phyloP scores from a whole-genome alignment of 2,329 filamentous ascomycete species.

The Curvularia sp. region DNA sequence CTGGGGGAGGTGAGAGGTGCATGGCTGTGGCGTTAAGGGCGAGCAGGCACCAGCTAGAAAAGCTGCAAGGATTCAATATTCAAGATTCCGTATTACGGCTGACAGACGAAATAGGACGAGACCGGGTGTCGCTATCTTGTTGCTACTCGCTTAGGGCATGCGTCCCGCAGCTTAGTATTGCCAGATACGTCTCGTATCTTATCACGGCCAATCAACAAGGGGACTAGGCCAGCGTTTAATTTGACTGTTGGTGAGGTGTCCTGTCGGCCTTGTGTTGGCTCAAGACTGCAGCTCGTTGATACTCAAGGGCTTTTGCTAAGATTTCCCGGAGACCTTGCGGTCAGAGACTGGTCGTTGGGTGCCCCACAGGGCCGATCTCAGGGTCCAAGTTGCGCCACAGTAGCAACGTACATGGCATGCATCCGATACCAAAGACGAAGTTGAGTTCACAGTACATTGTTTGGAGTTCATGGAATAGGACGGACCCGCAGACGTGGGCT shows the following conservation, averaged over 20 bases:
- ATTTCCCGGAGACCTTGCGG: not conserved
- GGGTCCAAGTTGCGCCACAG: not conserved
- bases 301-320: not conserved
- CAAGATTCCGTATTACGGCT: slow-evolving; percentile 11
- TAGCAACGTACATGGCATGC: not conserved
- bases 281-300: too few relatives aligned
- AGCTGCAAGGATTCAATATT: slow-evolving; percentile 16
- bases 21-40: slow-evolving; percentile 1
- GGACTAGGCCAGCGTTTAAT: slow-evolving; percentile 5
- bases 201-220: slow-evolving; percentile 13
- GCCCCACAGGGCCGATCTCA: not conserved
- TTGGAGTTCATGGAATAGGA: not conserved
- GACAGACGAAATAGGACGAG: slow-evolving; percentile 12
- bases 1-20: not conserved
- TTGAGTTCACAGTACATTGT: not conserved
- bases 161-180: slow-evolving; percentile 16
- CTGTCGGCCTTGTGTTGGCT: not conserved
- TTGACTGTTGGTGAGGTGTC: slow-evolving; percentile 4
- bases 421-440: not conserved
- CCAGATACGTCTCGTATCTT: slow-evolving; percentile 15
- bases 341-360: not conserved
- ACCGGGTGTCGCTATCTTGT: slow-evolving; percentile 11
- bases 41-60: slow-evolving; percentile 10
- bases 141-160: slow-evolving; percentile 18
- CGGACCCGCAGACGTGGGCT: not conserved